Conservation (phyloP, 257 asterid genomes). For the Plantago elongata region DNA sequence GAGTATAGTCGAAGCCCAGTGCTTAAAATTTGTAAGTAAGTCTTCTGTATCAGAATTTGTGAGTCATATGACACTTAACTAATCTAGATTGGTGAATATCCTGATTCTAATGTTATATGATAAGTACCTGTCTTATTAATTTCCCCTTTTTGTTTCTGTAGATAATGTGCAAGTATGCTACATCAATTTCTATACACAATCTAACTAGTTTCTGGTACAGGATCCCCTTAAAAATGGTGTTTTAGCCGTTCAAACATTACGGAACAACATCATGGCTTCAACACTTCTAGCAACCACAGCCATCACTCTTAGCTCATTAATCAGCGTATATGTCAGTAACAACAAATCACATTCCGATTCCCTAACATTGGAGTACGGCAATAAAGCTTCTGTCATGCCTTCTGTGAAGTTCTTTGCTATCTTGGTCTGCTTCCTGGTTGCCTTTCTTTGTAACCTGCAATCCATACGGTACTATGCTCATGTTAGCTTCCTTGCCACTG, state of each 20-base stretch:
- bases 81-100: too few relatives aligned
- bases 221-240: slow-evolving; percentile 81
- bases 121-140: too few relatives aligned
- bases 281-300: slow-evolving; percentile 83
- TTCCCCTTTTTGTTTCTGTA: too few relatives aligned
- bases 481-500: slow-evolving; percentile 67
- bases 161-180: too few relatives aligned
- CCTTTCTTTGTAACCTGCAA: slow-evolving; percentile 71
- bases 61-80: too few relatives aligned
- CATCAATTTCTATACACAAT: too few relatives aligned
- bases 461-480: slow-evolving; percentile 79
- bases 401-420: slow-evolving; percentile 64
- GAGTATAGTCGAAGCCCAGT: too few relatives aligned
- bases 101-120: too few relatives aligned
- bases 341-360: slow-evolving; percentile 44
- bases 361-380: slow-evolving; percentile 34
- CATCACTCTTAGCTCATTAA: slow-evolving; percentile 76
- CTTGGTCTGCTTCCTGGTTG: slow-evolving; percentile 69
- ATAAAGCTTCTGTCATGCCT: slow-evolving; percentile 34
- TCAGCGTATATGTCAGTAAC: slow-evolving; percentile 64
- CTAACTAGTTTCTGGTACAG: slow-evolving; percentile 25
- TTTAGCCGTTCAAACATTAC: slow-evolving; percentile 74
- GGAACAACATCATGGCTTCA: slow-evolving; percentile 94
- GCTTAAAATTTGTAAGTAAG: too few relatives aligned
- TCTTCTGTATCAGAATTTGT: too few relatives aligned